Percentiles rank a stretch among this genome's conserved stretches.
Conservation (phyloP, 2,329 filamentous ascomycete genomes). For the Cladosporium oxysporum region DNA sequence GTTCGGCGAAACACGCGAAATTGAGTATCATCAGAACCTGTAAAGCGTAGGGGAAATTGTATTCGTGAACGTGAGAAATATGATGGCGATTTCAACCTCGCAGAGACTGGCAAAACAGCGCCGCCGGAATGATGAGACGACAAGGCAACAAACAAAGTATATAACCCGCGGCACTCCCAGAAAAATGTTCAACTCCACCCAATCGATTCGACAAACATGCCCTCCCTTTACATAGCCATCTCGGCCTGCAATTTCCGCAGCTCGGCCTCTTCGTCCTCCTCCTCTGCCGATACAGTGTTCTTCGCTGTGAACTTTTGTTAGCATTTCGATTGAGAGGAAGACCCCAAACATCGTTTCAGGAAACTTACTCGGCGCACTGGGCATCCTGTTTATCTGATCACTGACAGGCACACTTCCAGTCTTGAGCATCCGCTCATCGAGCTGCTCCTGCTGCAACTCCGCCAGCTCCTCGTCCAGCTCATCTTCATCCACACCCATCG, state of each 20-base stretch:
- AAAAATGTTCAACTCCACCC: not conserved
- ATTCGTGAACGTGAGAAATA: conserved; percentile 11
- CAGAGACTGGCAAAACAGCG: conserved; percentile 2
- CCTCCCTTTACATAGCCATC: conserved; percentile 79
- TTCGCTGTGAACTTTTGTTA: conserved; percentile 42
- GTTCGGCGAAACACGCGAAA: not conserved
- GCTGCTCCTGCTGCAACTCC: conserved; percentile 82
- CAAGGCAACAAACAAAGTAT: conserved; percentile 5
- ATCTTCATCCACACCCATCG: conserved; percentile 76
- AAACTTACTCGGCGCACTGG: conserved; percentile 45
- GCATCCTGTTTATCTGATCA: conserved; percentile 73
- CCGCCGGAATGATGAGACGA: not conserved
- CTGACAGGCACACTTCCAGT: conserved; percentile 81
- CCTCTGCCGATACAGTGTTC: conserved; percentile 52
- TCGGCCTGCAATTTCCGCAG: conserved; percentile 90
- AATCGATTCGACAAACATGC: not conserved
- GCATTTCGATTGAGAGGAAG: not conserved
- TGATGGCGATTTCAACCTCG: not conserved
- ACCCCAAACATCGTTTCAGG: not conserved
- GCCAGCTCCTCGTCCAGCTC: conserved; percentile 87
- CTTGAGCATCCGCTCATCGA: conserved; percentile 92
- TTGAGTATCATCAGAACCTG: not conserved
- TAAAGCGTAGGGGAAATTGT: not conserved
- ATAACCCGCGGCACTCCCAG: conserved; percentile 4
- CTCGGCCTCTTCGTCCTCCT: conserved; percentile 96